Evolutionary conservation across 495 filamentous ascomycete species (phyloP).

Genomic region (Talaromyces ruber): DNA sequence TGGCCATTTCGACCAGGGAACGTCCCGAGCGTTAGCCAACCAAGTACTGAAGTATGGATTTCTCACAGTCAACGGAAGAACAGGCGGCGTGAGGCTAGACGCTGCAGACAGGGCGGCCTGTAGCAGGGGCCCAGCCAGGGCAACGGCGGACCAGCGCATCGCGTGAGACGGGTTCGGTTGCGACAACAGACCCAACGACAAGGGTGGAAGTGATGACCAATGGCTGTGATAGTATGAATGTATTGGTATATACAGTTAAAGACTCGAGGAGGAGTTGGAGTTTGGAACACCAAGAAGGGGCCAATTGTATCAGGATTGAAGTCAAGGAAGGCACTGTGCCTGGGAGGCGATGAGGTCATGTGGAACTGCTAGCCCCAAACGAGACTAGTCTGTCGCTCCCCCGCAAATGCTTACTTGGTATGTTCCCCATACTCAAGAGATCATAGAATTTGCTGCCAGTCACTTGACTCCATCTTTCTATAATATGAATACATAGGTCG

Average conservation of each 20-base stretch:
- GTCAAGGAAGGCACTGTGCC: not conserved
- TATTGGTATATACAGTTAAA: not conserved
- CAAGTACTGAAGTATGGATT: constrained; percentile 91
- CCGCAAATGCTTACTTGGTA: not conserved
- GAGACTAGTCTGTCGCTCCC: not conserved
- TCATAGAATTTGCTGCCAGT: no score
- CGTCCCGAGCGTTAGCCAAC: constrained; percentile 67
- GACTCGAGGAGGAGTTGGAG: not conserved
- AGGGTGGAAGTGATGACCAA: not conserved
- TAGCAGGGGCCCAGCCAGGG: constrained; percentile 23
- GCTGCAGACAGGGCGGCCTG: constrained; percentile 30
- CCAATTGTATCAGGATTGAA: not conserved
- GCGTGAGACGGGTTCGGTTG: not conserved
- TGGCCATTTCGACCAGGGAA: constrained; percentile 89
- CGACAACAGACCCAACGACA: not conserved
- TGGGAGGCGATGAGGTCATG: constrained; percentile 3
- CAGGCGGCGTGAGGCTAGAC: constrained; percentile 59
- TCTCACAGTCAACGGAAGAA: constrained; percentile 79
- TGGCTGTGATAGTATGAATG: not conserved
- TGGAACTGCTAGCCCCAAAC: not conserved
- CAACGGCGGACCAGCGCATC: constrained; percentile 29
- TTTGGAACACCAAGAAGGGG: not conserved
- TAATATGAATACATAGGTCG: no score
- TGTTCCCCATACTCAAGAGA: not conserved
- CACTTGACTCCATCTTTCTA: no score